Evolutionary conservation across 495 filamentous ascomycete genomes (phyloP).

Genomic region (Bryoglossum gracile): DNA sequence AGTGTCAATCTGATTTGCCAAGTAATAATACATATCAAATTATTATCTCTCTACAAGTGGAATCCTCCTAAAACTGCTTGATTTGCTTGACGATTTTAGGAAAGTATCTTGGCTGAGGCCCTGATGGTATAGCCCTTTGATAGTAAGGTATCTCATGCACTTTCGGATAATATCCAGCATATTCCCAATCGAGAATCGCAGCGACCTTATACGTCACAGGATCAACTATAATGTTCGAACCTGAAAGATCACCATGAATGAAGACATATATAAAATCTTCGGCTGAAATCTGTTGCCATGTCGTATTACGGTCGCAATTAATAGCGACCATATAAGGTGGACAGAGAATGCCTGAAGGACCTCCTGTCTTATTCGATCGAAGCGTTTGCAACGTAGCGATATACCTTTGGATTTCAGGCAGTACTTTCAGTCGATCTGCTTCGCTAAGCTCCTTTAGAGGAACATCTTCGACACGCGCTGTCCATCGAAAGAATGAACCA

Average conservation of each 20-base stretch:
- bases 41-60: background rate
- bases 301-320: background rate
- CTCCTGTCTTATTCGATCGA: constrained; percentile 4
- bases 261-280: constrained; percentile 22
- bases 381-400: constrained; percentile 1
- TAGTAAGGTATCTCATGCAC: constrained; percentile 11
- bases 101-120: constrained; percentile 5
- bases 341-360: constrained; percentile 12
- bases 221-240: constrained; percentile 28
- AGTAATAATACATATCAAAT: too few relatives aligned
- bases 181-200: constrained; percentile 34
- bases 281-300: constrained; percentile 1
- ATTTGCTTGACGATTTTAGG: constrained; percentile 2
- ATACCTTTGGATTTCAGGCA: constrained; percentile 1
- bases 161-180: constrained; percentile 28
- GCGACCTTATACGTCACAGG: constrained; percentile 25
- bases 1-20: too few relatives aligned
- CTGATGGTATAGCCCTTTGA: constrained; percentile 1
- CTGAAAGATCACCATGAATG: constrained; percentile 29
- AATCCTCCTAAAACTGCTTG: constrained; percentile 5
- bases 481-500: constrained; percentile 5
- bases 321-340: constrained; percentile 2
- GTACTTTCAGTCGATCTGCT: background rate
- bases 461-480: background rate
- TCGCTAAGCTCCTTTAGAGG: constrained; percentile 2